phyloP scores from a whole-genome alignment of 805 yeast species.

The Spathaspora hagerdaliae region DNA sequence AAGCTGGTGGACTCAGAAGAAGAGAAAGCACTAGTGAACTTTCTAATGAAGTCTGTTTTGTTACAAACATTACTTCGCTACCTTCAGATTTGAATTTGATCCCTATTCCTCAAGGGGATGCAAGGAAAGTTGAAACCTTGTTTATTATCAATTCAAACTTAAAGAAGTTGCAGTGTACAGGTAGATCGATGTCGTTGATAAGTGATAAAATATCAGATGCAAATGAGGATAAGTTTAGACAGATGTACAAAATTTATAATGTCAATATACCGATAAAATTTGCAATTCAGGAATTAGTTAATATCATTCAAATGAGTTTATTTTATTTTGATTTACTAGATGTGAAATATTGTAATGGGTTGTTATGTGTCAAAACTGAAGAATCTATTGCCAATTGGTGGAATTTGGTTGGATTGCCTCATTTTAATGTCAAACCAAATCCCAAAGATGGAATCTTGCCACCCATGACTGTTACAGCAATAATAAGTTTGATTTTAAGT shows the following conservation, averaged over 20 bases:
- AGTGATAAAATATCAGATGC: conserved; percentile 69
- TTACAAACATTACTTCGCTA: conserved; percentile 77
- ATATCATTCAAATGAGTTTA: conserved; percentile 68
- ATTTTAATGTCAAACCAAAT: conserved; percentile 36
- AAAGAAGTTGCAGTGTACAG: conserved; percentile 75
- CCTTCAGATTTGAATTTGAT: conserved; percentile 72
- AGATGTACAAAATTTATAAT: conserved; percentile 58
- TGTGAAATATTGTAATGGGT: conserved; percentile 74
- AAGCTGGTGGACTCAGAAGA: not conserved
- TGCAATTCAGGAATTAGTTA: conserved; percentile 72
- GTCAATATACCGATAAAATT: conserved; percentile 51
- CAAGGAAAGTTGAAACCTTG: conserved; percentile 45
- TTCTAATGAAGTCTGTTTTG: conserved; percentile 46
- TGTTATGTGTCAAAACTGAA: conserved; percentile 75
- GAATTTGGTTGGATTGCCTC: conserved; percentile 61
- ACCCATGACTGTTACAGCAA: conserved; percentile 69
- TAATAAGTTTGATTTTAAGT: conserved; percentile 72
- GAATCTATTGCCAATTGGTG: conserved; percentile 78
- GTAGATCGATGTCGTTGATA: conserved; percentile 73
- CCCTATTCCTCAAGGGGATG: conserved; percentile 61
- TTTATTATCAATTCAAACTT: conserved; percentile 76
- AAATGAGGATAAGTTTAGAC: conserved; percentile 74
- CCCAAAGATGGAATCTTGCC: conserved; percentile 55
- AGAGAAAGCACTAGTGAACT: not conserved
- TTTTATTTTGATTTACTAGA: conserved; percentile 74